phyloP scores from a whole-genome alignment of 331 rosid species.

The Saraca asoca region DNA sequence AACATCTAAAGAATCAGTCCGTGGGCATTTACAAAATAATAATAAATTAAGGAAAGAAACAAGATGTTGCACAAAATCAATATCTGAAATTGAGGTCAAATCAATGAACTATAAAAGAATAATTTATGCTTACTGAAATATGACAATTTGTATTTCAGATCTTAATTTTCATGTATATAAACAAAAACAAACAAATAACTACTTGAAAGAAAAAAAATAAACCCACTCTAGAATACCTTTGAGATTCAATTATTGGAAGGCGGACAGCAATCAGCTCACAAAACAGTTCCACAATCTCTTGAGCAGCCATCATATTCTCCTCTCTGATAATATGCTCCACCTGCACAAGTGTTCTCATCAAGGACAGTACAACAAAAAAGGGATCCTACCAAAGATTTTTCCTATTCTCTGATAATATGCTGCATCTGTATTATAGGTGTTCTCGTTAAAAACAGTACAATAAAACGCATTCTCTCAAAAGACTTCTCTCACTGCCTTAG shows the following conservation, averaged over 20 bases:
- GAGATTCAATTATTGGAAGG: slow-evolving; percentile 89
- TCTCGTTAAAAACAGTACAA: no score
- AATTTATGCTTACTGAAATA: no score
- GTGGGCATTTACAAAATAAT: no score
- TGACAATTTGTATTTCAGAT: no score
- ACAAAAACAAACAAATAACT: no score
- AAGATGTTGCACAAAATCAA: no score
- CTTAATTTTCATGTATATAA: no score
- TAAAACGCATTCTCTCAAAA: no score
- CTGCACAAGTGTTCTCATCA: slow-evolving; percentile 49
- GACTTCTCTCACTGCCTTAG: not conserved
- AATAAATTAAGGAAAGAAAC: no score
- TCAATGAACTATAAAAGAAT: no score
- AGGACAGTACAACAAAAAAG: slow-evolving; percentile 15
- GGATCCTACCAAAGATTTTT: not conserved
- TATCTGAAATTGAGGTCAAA: no score
- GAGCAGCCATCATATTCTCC: slow-evolving; percentile 99
- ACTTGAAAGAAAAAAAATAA: not conserved
- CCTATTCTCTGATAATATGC: not conserved
- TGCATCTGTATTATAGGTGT: no score
- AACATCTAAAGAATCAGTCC: not conserved
- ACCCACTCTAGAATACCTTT: slow-evolving; percentile 56
- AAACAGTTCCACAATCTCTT: slow-evolving; percentile 87
- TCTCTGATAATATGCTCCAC: slow-evolving; percentile 97
- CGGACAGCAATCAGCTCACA: slow-evolving; percentile 88